These are phyloP conservation scores for Teunomyces barrocoloradensis DNA, from an alignment of 805 yeast genomes.

Conservation along the genomic window DNA sequence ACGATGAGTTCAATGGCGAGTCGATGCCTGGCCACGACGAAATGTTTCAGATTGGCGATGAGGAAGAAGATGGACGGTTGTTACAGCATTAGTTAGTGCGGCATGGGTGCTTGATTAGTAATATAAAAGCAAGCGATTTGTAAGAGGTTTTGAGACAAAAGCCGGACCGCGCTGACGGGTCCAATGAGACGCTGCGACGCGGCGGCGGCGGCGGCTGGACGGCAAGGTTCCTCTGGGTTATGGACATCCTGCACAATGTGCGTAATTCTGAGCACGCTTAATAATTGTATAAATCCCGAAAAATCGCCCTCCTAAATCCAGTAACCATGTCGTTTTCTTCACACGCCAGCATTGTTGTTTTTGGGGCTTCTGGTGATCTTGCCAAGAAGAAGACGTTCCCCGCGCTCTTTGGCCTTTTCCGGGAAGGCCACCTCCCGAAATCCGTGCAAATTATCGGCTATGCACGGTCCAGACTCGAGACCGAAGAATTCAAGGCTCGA, in stretches of 20 bases:
- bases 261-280: neutral
- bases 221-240: too few relatives aligned
- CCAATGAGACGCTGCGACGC: neutral
- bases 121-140: neutral
- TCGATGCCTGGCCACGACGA: conserved; percentile 35
- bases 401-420: conserved; percentile 68
- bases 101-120: conserved; percentile 2
- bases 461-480: conserved; percentile 77
- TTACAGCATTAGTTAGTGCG: neutral
- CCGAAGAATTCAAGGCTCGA: conserved; percentile 66
- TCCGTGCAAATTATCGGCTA: conserved; percentile 81
- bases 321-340: conserved; percentile 50
- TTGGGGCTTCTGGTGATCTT: conserved; percentile 94
- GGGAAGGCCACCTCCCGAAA: conserved; percentile 69
- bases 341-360: conserved; percentile 71
- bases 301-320: neutral
- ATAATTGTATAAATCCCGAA: neutral
- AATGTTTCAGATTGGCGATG: conserved; percentile 41
- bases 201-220: too few relatives aligned
- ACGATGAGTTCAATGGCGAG: conserved; percentile 22
- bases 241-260: neutral
- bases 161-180: neutral
- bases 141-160: neutral
- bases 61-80: conserved; percentile 16
- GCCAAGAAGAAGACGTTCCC: conserved; percentile 96